Percentiles rank a stretch among this genome's conserved stretches.
These are phyloP conservation scores for Yarrowia bubula DNA, from an alignment of 805 yeast genomes.

Conservation along the genomic window DNA sequence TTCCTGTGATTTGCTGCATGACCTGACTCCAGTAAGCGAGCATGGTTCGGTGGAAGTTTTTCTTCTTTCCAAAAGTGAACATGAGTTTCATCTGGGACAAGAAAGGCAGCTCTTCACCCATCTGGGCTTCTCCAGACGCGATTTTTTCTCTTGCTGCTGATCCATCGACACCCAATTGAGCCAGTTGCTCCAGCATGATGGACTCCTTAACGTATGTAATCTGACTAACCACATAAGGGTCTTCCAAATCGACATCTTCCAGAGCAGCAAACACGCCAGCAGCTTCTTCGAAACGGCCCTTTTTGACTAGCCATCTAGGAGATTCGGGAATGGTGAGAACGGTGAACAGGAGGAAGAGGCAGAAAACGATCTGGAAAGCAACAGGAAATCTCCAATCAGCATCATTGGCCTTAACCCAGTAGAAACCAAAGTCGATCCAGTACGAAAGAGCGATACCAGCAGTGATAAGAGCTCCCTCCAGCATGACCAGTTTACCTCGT, in stretches of 20 bases:
- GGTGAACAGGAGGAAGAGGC: slow-evolving; percentile 2
- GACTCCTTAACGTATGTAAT: slow-evolving; percentile 3
- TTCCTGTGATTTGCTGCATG: slow-evolving; percentile 86
- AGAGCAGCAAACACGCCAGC: slow-evolving; percentile 1
- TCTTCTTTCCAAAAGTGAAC: slow-evolving; percentile 23
- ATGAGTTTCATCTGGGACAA: background rate
- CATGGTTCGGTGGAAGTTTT: slow-evolving; percentile 30
- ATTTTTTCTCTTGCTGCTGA: background rate
- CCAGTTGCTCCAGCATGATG: background rate
- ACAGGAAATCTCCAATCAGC: slow-evolving; percentile 4
- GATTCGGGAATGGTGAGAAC: background rate
- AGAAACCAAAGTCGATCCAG: slow-evolving; percentile 4
- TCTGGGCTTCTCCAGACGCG: background rate
- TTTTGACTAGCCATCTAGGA: slow-evolving; percentile 1
- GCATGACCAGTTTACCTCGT: slow-evolving; percentile 7
- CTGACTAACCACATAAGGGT: background rate
- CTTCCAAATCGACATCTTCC: background rate
- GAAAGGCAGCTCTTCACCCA: background rate
- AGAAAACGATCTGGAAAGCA: background rate
- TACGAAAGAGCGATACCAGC: background rate
- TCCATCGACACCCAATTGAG: background rate
- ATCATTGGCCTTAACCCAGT: slow-evolving; percentile 4
- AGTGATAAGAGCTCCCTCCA: slow-evolving; percentile 6
- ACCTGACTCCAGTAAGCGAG: slow-evolving; percentile 43
- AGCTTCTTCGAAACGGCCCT: background rate